Evolutionary conservation across 2,329 filamentous ascomycete species (phyloP), one percentile per base, ranked within the genome.

Genomic region (Meredithiella fracta): DNA sequence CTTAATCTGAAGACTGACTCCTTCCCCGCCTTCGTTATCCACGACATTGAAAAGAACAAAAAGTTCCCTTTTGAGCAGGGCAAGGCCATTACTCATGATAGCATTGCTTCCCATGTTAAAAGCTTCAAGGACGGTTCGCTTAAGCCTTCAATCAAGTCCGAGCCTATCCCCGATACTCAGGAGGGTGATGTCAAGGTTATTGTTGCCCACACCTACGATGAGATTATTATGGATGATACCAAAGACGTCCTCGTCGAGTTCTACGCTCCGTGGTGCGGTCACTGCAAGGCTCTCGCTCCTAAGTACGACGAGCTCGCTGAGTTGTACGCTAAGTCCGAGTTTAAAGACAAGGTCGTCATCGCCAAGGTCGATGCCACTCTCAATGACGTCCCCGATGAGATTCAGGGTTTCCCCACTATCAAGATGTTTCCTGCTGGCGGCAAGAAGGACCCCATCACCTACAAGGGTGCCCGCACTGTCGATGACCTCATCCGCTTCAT

Each of bases 241-340:
- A 97, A 97, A 84, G 92, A 98, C 70, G 92, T 98, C 59, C 80
- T 98, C 62, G 73, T 98, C 61, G 92, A 98, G 77, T 97, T 95
- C 76, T 98, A 98, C 75, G 92, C 92, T 59, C 92, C 92, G 61
- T 98, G 92, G 92, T 98, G 92, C 70, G 92, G 92, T 64, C 92
- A 98, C 81, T 98, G 92, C 87, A 97, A 97, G 81, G 90, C 82
- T 70, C 84, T 98, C 60, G 91, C 92, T 57, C 92, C 92, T 65
- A 84, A 95, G 71, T 98, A 96, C 71, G 92, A 98, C 61, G 87
- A 96, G 70, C 85, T 98, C 59, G 92, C 80, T 57, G 70, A 76
- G 59, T 76, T 81, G 59, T 96, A 88, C 73, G 76, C 80, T 79
- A 70, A 80, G 80, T 75, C 84, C 74, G 83, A 86, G 63, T 85